Percentiles rank a stretch among this genome's conserved stretches.
Evolutionary conservation across 2,329 filamentous ascomycete species (phyloP).

Genomic region (Colletotrichum tropicicola): DNA sequence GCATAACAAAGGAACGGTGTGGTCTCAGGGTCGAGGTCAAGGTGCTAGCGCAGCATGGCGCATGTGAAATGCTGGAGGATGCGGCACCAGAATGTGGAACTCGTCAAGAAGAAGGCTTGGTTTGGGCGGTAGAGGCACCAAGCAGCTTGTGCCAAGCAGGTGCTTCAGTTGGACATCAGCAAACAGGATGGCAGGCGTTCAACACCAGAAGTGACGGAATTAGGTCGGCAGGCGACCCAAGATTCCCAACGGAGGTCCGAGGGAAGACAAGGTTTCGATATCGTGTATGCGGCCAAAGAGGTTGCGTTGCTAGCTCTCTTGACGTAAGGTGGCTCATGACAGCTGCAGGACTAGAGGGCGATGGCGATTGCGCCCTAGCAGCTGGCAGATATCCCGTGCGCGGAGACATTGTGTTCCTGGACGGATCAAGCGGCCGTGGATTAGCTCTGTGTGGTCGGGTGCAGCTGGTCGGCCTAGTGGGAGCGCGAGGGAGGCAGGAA

Average conservation of each 20-base stretch:
- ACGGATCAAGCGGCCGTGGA: conserved; percentile 4
- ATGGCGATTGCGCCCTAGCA: not conserved
- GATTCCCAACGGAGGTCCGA: conserved; percentile 29
- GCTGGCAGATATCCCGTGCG: conserved; percentile 1
- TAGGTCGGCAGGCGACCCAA: not conserved
- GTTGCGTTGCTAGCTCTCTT: not conserved
- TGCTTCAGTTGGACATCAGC: conserved; percentile 7
- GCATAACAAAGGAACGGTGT: not conserved
- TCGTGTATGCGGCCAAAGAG: conserved; percentile 12
- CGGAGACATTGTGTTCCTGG: not conserved
- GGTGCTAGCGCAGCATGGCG: not conserved
- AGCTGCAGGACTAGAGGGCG: conserved; percentile 6
- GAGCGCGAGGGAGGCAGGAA: not conserved
- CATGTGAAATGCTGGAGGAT: not conserved
- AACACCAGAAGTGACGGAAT: no score
- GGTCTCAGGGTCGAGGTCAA: not conserved
- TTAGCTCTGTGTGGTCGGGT: conserved; percentile 4
- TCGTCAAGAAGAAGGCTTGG: not conserved
- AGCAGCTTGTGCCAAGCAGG: not conserved
- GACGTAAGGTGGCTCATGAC: conserved; percentile 20
- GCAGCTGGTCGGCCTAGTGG: conserved; percentile 2
- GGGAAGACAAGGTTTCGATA: conserved; percentile 21
- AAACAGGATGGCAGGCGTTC: conserved; percentile 2
- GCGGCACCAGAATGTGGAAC: not conserved
- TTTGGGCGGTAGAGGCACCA: not conserved